Evolutionary conservation across 257 asterid species (phyloP).

Genomic region (Craterostigma plantagineum): DNA sequence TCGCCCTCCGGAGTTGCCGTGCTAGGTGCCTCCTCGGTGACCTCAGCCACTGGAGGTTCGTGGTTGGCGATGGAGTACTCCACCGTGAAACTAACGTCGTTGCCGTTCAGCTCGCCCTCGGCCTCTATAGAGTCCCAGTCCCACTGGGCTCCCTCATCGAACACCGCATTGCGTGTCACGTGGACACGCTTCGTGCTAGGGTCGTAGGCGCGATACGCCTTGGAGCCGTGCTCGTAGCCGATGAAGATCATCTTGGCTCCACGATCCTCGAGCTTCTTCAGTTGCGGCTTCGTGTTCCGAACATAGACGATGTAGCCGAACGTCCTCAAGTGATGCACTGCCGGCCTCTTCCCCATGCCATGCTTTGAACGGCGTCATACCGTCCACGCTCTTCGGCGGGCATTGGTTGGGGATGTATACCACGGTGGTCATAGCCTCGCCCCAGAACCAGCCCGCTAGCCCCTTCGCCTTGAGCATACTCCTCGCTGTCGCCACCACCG

Average conservation of each 20-base stretch:
- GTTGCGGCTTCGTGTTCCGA: not conserved
- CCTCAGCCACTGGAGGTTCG: not conserved
- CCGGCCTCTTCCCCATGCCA: not conserved
- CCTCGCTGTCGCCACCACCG: too few species aligned
- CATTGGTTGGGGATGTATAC: not conserved
- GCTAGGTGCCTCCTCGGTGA: too few species aligned
- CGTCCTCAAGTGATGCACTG: not conserved
- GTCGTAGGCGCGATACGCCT: not conserved
- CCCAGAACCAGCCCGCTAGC: slow-evolving; percentile 6
- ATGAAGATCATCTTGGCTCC: not conserved
- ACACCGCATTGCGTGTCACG: slow-evolving; percentile 2
- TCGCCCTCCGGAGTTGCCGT: too few species aligned
- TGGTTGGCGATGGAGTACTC: too few species aligned
- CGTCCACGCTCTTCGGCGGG: not conserved
- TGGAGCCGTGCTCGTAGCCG: slow-evolving; percentile 9
- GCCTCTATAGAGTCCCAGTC: not conserved
- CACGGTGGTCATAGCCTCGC: slow-evolving; percentile 1
- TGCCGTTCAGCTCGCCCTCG: not conserved
- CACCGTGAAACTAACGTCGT: not conserved
- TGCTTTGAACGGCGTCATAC: not conserved
- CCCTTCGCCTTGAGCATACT: too few species aligned
- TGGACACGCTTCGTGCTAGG: slow-evolving; percentile 7
- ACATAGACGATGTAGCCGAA: slow-evolving; percentile 1
- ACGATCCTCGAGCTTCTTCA: not conserved
- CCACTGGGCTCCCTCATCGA: slow-evolving; percentile 3